Evolutionary conservation across 768 basidiomycete species (phyloP).

Genomic region (Rhizopogon vulgaris): DNA sequence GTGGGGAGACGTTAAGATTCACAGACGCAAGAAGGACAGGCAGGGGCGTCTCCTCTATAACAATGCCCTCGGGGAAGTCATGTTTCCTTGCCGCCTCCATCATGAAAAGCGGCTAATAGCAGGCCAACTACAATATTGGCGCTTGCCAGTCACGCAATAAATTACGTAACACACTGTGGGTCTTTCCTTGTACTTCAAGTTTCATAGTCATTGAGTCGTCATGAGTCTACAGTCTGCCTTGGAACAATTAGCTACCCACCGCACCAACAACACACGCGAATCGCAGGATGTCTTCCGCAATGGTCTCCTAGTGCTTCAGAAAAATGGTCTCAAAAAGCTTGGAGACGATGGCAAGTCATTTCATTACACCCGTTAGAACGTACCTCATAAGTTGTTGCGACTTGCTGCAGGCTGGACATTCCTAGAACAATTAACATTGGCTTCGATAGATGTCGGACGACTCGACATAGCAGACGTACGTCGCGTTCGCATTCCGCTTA

Average conservation of each 20-base stretch:
- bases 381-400: neutral
- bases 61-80: too few relatives aligned
- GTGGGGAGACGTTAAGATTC: neutral
- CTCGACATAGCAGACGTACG: slow-evolving; percentile 71
- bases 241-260: slow-evolving; percentile 47
- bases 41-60: neutral
- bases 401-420: slow-evolving; percentile 61
- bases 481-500: slow-evolving; percentile 6
- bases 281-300: slow-evolving; percentile 57
- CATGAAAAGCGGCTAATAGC: too few relatives aligned
- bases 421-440: slow-evolving; percentile 73
- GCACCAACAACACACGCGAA: slow-evolving; percentile 41
- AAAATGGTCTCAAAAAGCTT: slow-evolving; percentile 35
- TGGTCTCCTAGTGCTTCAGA: slow-evolving; percentile 45
- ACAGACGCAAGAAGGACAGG: neutral
- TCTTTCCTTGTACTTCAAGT: neutral
- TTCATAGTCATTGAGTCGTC: neutral
- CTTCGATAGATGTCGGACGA: slow-evolving; percentile 71
- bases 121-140: too few relatives aligned
- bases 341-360: slow-evolving; percentile 50
- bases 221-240: slow-evolving; percentile 47
- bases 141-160: too few relatives aligned
- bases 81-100: too few relatives aligned
- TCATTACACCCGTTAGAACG: neutral
- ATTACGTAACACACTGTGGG: neutral